Evolutionary conservation across 2,329 filamentous ascomycete genomes (phyloP), one percentile per base, ranked within the genome.

Genomic region (Talaromyces sp.): DNA sequence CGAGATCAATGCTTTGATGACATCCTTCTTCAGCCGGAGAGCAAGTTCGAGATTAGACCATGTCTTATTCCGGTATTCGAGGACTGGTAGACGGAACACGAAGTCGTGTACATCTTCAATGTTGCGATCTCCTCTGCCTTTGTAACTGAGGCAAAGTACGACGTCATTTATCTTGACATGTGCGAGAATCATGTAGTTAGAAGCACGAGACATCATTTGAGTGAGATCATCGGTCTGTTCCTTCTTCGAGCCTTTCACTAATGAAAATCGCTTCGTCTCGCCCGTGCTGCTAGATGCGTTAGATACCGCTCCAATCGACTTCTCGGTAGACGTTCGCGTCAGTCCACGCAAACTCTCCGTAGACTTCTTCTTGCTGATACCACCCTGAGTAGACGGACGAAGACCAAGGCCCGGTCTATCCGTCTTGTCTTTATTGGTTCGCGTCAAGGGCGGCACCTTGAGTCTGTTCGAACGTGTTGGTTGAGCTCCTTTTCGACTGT

Each of bases 21-120:
- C 91, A 56, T 96, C 93, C 75, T 93, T 96, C 81, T 99, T 98
- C 63, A 99, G 84, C 15, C 93, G 91, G 58, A 98, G 84, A 0
- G 94, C 93, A 10, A 99, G 86, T 73, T 99, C 95, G 6, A 99
- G 85, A 76, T 98, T 99, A 6, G 93, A 97, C 95, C 95, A 99
- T 8, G 93, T 98, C 83, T 99, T 99, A 84, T 99, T 99, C 69
- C 92, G 88, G 81, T 97, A 98, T 76, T 99, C 95, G 56, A 99
- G 89, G 1, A 91, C 90, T 3, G 95, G 95, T 79, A 99, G 87
- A 38, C 92, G 89, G 85, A 99, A 99, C 58, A 99, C 95, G 71
- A 99, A 96, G 74, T 98, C 90, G 78, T 99, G 94, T 17, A 99
- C 90, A 77, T 99, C 96, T 79, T 97, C 93, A 65, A 99, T 86